Conservation (phyloP, 768 basidiomycete species). For the Amanita rimosa region DNA sequence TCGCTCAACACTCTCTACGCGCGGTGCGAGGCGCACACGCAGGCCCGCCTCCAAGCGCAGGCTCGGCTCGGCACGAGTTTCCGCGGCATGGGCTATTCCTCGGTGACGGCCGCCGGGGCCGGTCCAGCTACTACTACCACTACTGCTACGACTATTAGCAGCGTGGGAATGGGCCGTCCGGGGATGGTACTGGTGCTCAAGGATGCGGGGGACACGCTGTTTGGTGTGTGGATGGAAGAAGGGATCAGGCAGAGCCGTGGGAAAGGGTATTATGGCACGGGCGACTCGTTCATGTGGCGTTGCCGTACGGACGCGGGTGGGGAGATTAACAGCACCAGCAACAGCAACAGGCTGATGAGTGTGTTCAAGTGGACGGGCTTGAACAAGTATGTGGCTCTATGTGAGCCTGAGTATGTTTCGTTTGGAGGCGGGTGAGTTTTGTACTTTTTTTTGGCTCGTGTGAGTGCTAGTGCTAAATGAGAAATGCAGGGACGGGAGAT, state of each 20-base stretch:
- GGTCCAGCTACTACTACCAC: not conserved
- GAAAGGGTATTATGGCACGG: conserved; percentile 73
- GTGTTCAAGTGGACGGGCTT: conserved; percentile 78
- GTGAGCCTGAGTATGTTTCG: conserved; percentile 69
- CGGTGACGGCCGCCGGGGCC: too few species aligned
- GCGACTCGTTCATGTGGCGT: conserved; percentile 84
- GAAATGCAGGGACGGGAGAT: conserved; percentile 63
- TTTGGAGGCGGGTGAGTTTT: conserved; percentile 83
- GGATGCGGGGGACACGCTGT: conserved; percentile 52
- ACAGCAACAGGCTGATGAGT: conserved; percentile 21
- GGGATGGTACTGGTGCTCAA: conserved; percentile 44
- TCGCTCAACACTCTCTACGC: conserved; percentile 82
- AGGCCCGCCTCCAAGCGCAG: conserved; percentile 18
- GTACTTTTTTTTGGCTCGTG: not conserved
- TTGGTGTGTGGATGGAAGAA: conserved; percentile 82
- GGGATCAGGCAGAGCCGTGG: conserved; percentile 48
- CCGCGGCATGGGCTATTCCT: too few species aligned
- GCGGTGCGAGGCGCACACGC: conserved; percentile 35
- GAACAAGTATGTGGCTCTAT: conserved; percentile 86
- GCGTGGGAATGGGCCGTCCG: not conserved
- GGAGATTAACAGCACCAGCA: conserved; percentile 13
- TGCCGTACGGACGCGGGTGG: conserved; percentile 22
- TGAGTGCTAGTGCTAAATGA: not conserved
- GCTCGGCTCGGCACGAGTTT: conserved; percentile 22
- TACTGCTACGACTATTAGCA: too few species aligned